A percentile compares a stretch with the other conserved stretches of the same genome.
Evolutionary conservation across 106 monocot species (phyloP).

Genomic region (Apostasia shenzhenica): DNA sequence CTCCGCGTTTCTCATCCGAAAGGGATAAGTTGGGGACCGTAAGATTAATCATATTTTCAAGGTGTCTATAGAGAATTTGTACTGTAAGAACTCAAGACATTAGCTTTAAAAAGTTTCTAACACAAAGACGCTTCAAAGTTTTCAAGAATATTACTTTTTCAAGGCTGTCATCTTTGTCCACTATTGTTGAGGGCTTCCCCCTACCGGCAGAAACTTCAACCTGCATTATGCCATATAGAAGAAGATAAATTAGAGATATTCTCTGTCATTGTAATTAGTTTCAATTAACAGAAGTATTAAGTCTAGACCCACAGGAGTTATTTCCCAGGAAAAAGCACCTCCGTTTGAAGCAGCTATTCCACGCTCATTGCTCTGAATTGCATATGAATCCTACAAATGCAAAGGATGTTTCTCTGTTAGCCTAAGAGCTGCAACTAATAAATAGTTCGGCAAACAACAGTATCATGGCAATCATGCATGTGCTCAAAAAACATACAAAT

Average conservation of each 20-base stretch:
- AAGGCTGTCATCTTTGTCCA: constrained; percentile 86
- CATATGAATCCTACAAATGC: constrained; percentile 57
- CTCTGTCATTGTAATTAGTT: neutral
- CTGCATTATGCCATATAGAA: constrained; percentile 23
- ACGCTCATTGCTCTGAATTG: constrained; percentile 89
- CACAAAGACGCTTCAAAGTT: neutral
- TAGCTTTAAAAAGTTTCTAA: neutral
- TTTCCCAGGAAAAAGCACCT: constrained; percentile 90
- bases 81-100: neutral
- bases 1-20: no score
- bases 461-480: no score
- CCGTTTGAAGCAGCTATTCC: constrained; percentile 74
- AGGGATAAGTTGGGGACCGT: no score
- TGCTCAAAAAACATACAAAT: no score
- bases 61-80: no score
- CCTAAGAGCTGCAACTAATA: no score
- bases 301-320: constrained; percentile 52
- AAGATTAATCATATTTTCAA: no score
- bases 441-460: no score
- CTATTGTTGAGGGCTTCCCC: constrained; percentile 59
- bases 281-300: neutral
- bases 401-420: no score
- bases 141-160: constrained; percentile 44
- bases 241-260: neutral
- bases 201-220: constrained; percentile 82